These are phyloP conservation scores for Yamadazyma spencermartinsiae DNA, from an alignment of 1,139 yeast species.

Conservation along the genomic window DNA sequence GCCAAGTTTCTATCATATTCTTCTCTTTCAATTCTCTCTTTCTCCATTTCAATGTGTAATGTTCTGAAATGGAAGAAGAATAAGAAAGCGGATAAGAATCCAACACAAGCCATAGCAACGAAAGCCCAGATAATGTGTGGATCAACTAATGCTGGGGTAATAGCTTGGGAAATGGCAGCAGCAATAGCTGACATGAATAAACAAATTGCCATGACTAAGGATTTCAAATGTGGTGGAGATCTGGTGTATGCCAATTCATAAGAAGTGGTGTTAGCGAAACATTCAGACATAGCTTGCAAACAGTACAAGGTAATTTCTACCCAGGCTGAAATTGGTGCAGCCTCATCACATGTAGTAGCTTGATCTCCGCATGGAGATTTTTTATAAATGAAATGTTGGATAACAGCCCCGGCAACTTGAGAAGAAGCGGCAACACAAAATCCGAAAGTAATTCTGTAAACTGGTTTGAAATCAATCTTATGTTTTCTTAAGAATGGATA, in stretches of 20 bases:
- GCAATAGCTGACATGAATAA: conserved; percentile 60
- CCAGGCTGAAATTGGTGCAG: conserved; percentile 61
- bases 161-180: conserved; percentile 60
- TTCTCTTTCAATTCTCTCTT: conserved; percentile 36
- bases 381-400: conserved; percentile 35
- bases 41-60: conserved; percentile 53
- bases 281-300: conserved; percentile 64
- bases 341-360: conserved; percentile 50
- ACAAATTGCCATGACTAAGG: conserved; percentile 67
- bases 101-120: conserved; percentile 19
- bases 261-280: conserved; percentile 67
- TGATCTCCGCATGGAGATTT: conserved; percentile 42
- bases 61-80: conserved; percentile 53
- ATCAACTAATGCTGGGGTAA: conserved; percentile 44
- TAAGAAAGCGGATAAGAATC: conserved; percentile 36
- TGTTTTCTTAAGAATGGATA: conserved; percentile 60
- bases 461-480: conserved; percentile 39
- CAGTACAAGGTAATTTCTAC: conserved; percentile 51
- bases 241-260: conserved; percentile 72
- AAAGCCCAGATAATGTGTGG: conserved; percentile 20
- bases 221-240: conserved; percentile 67
- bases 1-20: conserved; percentile 15
- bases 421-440: conserved; percentile 37
- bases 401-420: conserved; percentile 42
- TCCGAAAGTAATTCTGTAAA: conserved; percentile 37